phyloP scores from a whole-genome alignment of 2,329 filamentous ascomycete species.

The Ascochyta lentis region DNA sequence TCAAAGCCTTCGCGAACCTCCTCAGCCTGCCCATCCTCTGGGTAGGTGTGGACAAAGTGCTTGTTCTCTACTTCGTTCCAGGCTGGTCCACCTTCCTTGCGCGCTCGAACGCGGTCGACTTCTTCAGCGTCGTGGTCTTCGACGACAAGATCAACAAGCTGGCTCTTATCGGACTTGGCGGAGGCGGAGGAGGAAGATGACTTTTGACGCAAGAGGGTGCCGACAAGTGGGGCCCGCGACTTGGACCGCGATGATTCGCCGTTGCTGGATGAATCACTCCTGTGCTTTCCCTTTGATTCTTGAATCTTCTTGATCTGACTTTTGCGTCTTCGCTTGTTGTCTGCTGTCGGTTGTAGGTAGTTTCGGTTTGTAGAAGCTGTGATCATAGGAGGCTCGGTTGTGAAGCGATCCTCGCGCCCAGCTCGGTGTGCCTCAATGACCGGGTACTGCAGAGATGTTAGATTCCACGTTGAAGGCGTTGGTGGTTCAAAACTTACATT shows the following conservation, averaged over 20 bases:
- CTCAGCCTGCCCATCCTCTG: constrained; percentile 55
- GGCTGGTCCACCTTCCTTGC: constrained; percentile 67
- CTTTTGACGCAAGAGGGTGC: constrained; percentile 53
- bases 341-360: constrained; percentile 60
- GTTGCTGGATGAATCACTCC: constrained; percentile 48
- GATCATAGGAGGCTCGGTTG: constrained; percentile 58
- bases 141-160: constrained; percentile 71
- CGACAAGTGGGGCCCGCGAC: constrained; percentile 43
- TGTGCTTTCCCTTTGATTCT: constrained; percentile 53
- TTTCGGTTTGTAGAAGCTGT: constrained; percentile 63
- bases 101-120: constrained; percentile 65
- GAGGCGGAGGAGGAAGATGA: constrained; percentile 56
- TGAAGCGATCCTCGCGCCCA: constrained; percentile 70
- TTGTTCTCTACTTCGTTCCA: constrained; percentile 65
- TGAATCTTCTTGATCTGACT: constrained; percentile 56
- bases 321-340: constrained; percentile 56
- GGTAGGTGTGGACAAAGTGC: constrained; percentile 62
- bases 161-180: constrained; percentile 63
- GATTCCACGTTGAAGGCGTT: neutral
- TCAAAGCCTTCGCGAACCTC: constrained; percentile 63
- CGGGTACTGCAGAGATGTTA: constrained; percentile 71
- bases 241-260: constrained; percentile 44
- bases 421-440: constrained; percentile 87
- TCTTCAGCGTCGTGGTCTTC: constrained; percentile 69
- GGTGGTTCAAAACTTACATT: constrained; percentile 70